These are phyloP conservation scores for Tympanopsis confertula DNA, from an alignment of 2,329 filamentous ascomycete genomes.

Conservation along the genomic window DNA sequence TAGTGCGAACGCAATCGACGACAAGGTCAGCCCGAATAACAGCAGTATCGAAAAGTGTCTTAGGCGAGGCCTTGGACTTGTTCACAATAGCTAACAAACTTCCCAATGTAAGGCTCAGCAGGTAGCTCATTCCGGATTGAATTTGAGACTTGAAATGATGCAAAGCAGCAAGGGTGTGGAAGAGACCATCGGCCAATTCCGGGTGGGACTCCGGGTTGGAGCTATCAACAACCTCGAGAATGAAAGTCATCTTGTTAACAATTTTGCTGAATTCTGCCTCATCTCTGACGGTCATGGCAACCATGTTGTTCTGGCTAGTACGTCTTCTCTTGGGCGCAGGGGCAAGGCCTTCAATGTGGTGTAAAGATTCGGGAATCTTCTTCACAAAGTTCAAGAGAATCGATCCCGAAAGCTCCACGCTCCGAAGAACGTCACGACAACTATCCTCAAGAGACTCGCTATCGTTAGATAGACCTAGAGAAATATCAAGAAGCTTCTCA, in stretches of 20 bases:
- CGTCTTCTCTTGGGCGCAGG: slow-evolving; percentile 67
- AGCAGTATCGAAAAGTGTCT: slow-evolving; percentile 61
- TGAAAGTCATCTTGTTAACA: slow-evolving; percentile 70
- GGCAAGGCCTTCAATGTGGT: slow-evolving; percentile 45
- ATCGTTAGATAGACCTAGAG: slow-evolving; percentile 27
- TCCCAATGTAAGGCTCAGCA: slow-evolving; percentile 74
- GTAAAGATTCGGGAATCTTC: background rate
- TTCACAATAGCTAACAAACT: slow-evolving; percentile 78
- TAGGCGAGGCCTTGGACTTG: slow-evolving; percentile 51
- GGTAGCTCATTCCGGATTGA: slow-evolving; percentile 77
- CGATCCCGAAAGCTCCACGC: slow-evolving; percentile 49
- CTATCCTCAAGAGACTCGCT: slow-evolving; percentile 20
- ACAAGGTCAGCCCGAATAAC: slow-evolving; percentile 80
- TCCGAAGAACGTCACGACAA: slow-evolving; percentile 49
- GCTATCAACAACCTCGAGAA: slow-evolving; percentile 76
- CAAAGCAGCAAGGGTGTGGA: slow-evolving; percentile 74
- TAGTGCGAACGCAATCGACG: slow-evolving; percentile 87
- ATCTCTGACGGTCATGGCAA: slow-evolving; percentile 46
- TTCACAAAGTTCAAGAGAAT: background rate
- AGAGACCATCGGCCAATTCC: slow-evolving; percentile 67
- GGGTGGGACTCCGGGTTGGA: slow-evolving; percentile 67
- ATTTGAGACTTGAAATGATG: slow-evolving; percentile 74
- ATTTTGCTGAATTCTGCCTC: slow-evolving; percentile 54
- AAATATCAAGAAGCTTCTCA: slow-evolving; percentile 49
- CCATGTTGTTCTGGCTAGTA: slow-evolving; percentile 65